These are phyloP conservation scores for Lyophyllum semitale DNA, from an alignment of 768 basidiomycete species.

Conservation along the genomic window DNA sequence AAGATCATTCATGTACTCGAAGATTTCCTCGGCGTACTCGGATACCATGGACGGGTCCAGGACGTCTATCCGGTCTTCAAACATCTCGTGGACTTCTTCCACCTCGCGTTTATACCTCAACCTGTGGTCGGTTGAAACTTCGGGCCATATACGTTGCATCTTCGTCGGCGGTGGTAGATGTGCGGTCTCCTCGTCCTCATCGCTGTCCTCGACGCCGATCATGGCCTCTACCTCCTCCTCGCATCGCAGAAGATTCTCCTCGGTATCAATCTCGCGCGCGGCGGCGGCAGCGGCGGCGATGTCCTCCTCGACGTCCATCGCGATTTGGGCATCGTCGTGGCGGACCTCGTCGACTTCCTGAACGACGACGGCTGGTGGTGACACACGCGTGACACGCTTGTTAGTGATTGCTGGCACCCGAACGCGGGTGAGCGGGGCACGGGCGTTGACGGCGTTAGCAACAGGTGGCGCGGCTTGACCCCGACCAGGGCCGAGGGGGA, in stretches of 20 bases:
- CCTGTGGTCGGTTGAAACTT: conserved; percentile 63
- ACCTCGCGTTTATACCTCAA: conserved; percentile 63
- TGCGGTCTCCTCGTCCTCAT: conserved; percentile 38
- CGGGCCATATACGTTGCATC: conserved; percentile 69
- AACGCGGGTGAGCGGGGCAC: conserved; percentile 32
- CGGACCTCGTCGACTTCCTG: conserved; percentile 40
- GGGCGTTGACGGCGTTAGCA: conserved; percentile 40
- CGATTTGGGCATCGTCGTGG: conserved; percentile 40
- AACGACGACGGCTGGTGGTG: conserved; percentile 42
- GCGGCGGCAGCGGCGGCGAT: conserved; percentile 24
- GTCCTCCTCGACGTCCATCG: conserved; percentile 70
- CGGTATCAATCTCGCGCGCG: conserved; percentile 41
- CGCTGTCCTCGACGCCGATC: conserved; percentile 53
- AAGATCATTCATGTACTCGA: conserved; percentile 91
- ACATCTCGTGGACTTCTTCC: conserved; percentile 67
- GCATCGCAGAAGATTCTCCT: conserved; percentile 37
- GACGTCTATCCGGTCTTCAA: conserved; percentile 68
- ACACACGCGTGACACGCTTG: conserved; percentile 44
- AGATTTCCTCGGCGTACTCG: conserved; percentile 98
- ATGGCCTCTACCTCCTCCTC: conserved; percentile 68
- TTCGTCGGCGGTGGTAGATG: conserved; percentile 35
- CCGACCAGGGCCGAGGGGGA: conserved; percentile 66
- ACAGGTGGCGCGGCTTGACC: conserved; percentile 44
- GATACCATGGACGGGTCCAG: conserved; percentile 95
- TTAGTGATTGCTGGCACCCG: conserved; percentile 29